Conservation (phyloP, 169 alveolate species). For the Fabrea salina region DNA sequence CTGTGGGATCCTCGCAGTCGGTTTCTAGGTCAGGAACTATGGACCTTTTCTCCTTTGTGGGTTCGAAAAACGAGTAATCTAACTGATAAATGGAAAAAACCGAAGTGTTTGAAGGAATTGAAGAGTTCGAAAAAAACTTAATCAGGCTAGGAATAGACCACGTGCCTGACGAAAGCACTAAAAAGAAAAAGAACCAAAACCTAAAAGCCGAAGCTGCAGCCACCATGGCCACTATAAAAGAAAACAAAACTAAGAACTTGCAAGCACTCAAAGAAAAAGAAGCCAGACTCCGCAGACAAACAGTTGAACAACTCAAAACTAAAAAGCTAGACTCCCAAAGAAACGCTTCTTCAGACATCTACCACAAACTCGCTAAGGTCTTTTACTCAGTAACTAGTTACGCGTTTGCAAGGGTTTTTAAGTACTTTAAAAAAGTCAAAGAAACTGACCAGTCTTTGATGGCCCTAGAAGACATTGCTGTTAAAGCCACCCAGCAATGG, state of each 20-base stretch:
- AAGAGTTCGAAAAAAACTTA: conserved; percentile 24
- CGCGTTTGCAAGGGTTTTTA: not conserved
- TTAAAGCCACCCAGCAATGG: not conserved
- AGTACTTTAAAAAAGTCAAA: not conserved
- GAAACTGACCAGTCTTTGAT: not conserved
- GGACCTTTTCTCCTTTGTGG: too few species aligned
- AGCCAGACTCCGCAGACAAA: not conserved
- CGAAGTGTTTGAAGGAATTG: not conserved
- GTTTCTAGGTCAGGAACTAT: too few species aligned
- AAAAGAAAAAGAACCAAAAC: not conserved
- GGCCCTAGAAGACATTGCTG: not conserved
- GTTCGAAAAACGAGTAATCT: too few species aligned
- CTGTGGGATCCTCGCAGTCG: too few species aligned
- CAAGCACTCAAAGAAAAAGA: conserved; percentile 15
- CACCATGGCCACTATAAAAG: conserved; percentile 12
- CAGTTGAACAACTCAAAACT: not conserved
- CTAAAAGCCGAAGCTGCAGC: not conserved
- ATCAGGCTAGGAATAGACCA: conserved; percentile 15
- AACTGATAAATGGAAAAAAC: too few species aligned
- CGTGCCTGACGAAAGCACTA: not conserved
- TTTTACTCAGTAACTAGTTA: not conserved
- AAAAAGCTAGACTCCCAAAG: not conserved
- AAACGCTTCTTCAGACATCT: not conserved
- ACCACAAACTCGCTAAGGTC: not conserved
- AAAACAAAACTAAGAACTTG: not conserved